phyloP scores from a whole-genome alignment of 2,329 filamentous ascomycete genomes.

The Thielaviopsis populi region DNA sequence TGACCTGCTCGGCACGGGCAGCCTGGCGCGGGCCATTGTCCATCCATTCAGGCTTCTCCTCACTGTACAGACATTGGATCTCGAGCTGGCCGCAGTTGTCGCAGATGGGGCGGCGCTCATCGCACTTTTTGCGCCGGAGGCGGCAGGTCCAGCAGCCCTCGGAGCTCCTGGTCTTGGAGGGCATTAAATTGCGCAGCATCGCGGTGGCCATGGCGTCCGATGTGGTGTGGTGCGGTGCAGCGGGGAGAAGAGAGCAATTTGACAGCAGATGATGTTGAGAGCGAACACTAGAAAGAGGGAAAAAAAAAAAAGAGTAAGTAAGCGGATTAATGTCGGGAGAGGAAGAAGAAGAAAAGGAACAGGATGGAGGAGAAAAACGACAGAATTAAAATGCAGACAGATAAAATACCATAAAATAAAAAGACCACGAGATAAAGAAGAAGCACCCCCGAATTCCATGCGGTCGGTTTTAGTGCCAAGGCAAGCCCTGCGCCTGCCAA shows the following conservation, averaged over 20 bases:
- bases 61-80: constrained; percentile 40
- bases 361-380: neutral
- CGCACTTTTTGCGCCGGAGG: constrained; percentile 46
- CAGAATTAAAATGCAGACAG: neutral
- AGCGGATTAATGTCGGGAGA: neutral
- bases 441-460: neutral
- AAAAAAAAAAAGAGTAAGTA: neutral
- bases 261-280: neutral
- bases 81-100: constrained; percentile 35
- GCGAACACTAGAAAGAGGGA: neutral
- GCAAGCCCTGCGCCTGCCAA: neutral
- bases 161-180: constrained; percentile 16
- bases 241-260: neutral
- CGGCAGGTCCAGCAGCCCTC: constrained; percentile 46
- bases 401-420: neutral
- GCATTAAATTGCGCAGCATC: constrained; percentile 15
- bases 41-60: constrained; percentile 43
- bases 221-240: neutral
- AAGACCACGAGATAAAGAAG: too few relatives aligned
- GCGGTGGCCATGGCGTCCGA: constrained; percentile 1
- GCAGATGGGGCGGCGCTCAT: constrained; percentile 38
- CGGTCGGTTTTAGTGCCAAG: neutral
- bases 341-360: neutral
- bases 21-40: constrained; percentile 35
- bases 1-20: constrained; percentile 37